Base-by-base conservation (phyloP, 805 yeast species). In the Geotrichum ghanense region DNA sequence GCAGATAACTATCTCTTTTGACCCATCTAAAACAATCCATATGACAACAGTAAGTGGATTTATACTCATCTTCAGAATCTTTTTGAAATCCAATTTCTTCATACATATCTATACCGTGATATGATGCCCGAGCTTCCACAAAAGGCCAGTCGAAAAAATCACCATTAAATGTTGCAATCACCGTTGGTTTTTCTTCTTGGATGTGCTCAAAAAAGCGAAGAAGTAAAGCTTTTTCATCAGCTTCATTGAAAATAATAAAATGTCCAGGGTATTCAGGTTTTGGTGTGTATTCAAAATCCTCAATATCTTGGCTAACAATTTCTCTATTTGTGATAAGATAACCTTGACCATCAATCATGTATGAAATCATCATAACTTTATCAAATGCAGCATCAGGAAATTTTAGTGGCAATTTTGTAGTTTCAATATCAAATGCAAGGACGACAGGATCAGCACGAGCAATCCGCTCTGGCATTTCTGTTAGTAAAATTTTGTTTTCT, bases 61-160 rank as follows among this genome's bases (percentile, higher is more conserved):
- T 89, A 65, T 89, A 92, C 61, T 89, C 97, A 39, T 86, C 95
- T 57, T 87, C 95, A 37, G 73, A 67, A 60, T 90, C 97, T 45
- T 79, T 79, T 1, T 86, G 86, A 63, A 92, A 92, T 2, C 99
- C 99, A 56, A 90, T 90, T 61, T 90, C 97, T 40, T 83, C 82
- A 59, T 77, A 83, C 92, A 92, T 82, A 60, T 83, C 81, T 53
- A 92, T 62, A 14, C 85, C 96, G 62, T 92, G 94, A 49, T 77
- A 77, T 20, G 79, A 68, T 2, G 97, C 81, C 60, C 99, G 72
- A 12, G 84, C 81, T 54, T 89, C 97, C 2, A 92, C 90, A 61
- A 88, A 92, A 1, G 99, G 99, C 97, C 98, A 92, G 70, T 92
- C 99, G 66, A 92, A 92, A 60, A 89, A 90, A 62, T 92, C 99